Evolutionary conservation across 805 yeast genomes (phyloP), one percentile per base, ranked within the genome.

Genomic region (Wickerhamomyces subpelliculosus): DNA sequence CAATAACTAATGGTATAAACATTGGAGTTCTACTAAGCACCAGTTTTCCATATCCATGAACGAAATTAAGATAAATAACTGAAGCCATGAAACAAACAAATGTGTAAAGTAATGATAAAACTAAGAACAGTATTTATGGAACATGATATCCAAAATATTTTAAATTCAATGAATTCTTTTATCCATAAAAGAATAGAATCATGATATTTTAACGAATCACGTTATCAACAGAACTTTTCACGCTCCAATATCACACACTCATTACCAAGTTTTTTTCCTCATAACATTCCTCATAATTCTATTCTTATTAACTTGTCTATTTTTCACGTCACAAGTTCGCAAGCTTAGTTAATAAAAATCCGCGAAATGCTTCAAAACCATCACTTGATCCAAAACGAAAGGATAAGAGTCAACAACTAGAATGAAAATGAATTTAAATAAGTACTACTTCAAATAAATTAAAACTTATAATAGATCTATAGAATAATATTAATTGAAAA

Each of bases 21-120:
- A 42, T 29, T 4, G 57, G 49, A 16, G 52, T 25, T 16, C 49
- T 39, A 26, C n/a, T 43, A 47, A 8, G 51, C 26, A 35, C 55
- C 57, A 2, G 52, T 45, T 5, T 44, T 23, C 33, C 47, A 31
- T 3, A 55, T 37, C 14, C 27, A 9, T 5, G 60, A 54, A 13
- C 58, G 78, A 53, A 72, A 77, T 48, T 72, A 76, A 12, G 76
- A 45, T 62, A 72, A 32, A 62, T 58, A 7, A 57, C 37, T 3
- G 45, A 24, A 4, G 56, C 60, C 56, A 75, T 61, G 45, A 74
- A 73, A 38, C 60, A 62, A 7, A 59, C 60, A 18, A 64, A 48
- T 2, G 65, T 61, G 36, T 60, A 54, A 21, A 68, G 27, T 27
- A 64, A 58, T 8, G 73, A 11, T 3, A 40, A 4, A 12, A 31